Conservation (phyloP, 768 basidiomycete genomes). For the Pleurotus djamor region DNA sequence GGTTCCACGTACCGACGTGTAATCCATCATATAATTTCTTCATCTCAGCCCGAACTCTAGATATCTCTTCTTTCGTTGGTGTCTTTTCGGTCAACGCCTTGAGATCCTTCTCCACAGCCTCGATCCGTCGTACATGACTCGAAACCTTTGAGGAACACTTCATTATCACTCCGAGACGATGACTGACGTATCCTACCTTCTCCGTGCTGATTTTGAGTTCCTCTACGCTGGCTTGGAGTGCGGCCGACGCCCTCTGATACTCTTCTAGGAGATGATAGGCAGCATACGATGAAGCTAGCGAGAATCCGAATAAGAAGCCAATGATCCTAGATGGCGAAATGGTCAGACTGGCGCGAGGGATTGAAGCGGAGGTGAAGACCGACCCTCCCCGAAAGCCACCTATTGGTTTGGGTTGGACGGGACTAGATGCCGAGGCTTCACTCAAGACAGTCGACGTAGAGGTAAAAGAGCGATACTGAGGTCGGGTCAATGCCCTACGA, state of each 20-base stretch:
- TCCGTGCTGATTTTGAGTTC: conserved; percentile 83
- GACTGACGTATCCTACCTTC: conserved; percentile 43
- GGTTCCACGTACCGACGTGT: conserved; percentile 75
- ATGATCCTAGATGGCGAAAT: conserved; percentile 51
- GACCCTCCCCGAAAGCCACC: conserved; percentile 72
- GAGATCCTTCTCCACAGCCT: conserved; percentile 87
- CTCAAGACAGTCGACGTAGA: conserved; percentile 41
- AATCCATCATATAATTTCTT: conserved; percentile 88
- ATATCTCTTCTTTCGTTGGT: conserved; percentile 79
- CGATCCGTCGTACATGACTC: conserved; percentile 78
- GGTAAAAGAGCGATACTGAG: conserved; percentile 35
- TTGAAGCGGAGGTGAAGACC: neutral
- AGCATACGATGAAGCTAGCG: conserved; percentile 81
- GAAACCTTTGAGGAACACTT: conserved; percentile 51
- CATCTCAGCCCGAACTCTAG: conserved; percentile 71
- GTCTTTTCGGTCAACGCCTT: conserved; percentile 67
- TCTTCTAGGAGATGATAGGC: conserved; percentile 89
- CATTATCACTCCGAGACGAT: no score
- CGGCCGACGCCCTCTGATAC: conserved; percentile 85
- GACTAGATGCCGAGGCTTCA: conserved; percentile 46
- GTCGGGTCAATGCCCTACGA: conserved; percentile 9
- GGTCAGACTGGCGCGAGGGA: neutral
- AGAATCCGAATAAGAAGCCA: conserved; percentile 89
- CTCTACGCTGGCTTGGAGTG: conserved; percentile 84
- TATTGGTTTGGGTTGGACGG: conserved; percentile 69